These are phyloP conservation scores for Colletotrichum plurivorum DNA, from an alignment of 2,329 filamentous ascomycete genomes.

Conservation along the genomic window DNA sequence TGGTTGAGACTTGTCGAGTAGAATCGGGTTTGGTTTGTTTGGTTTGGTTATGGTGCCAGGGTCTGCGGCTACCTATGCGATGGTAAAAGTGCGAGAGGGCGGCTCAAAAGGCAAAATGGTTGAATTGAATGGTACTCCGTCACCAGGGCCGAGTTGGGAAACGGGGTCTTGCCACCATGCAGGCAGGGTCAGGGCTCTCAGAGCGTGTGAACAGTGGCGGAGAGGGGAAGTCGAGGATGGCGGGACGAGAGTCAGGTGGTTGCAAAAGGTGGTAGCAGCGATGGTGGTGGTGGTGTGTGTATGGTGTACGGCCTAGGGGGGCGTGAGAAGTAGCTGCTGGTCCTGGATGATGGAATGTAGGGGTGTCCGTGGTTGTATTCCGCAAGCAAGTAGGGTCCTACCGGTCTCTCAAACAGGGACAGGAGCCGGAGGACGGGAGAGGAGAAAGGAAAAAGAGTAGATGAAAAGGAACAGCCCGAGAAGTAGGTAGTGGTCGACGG, in stretches of 20 bases:
- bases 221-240: conserved; percentile 35
- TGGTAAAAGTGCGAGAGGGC: conserved; percentile 23
- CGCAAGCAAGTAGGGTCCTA: conserved; percentile 41
- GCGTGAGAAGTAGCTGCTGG: conserved; percentile 14
- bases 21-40: neutral
- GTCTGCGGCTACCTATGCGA: neutral
- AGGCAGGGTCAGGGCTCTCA: conserved; percentile 36
- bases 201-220: conserved; percentile 31
- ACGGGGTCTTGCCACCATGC: conserved; percentile 40
- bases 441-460: conserved; percentile 28
- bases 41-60: neutral
- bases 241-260: conserved; percentile 35
- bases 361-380: conserved; percentile 38
- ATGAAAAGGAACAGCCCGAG: conserved; percentile 38
- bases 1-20: no score
- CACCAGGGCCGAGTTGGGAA: conserved; percentile 38
- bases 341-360: conserved; percentile 35
- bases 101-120: conserved; percentile 33
- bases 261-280: conserved; percentile 28
- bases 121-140: conserved; percentile 34
- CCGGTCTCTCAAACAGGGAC: conserved; percentile 35
- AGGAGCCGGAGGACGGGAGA: conserved; percentile 43
- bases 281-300: conserved; percentile 15
- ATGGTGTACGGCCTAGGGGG: conserved; percentile 13
- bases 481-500: neutral